Evolutionary conservation across 2,329 filamentous ascomycete species (phyloP).

Genomic region (Microsporum ferrugineum): DNA sequence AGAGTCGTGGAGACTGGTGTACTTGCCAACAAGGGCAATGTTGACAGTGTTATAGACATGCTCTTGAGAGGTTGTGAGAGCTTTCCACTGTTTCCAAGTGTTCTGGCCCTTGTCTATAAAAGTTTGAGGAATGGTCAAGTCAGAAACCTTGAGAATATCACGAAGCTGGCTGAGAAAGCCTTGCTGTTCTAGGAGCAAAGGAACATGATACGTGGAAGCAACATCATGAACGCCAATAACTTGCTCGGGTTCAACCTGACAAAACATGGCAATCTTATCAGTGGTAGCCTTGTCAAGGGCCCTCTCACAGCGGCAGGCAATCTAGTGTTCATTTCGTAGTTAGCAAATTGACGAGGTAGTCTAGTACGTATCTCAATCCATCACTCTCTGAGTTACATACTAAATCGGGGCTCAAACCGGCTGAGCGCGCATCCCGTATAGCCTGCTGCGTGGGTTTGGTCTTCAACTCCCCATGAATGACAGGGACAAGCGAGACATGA

Average conservation of each 20-base stretch:
- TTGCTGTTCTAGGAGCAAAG: conserved; percentile 78
- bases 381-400: conserved; percentile 31
- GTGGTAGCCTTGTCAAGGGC: conserved; percentile 63
- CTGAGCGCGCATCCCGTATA: conserved; percentile 70
- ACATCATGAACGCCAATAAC: conserved; percentile 83
- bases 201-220: conserved; percentile 84
- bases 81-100: conserved; percentile 73
- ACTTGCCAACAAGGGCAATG: conserved; percentile 89
- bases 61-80: conserved; percentile 55
- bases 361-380: not conserved
- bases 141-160: conserved; percentile 53
- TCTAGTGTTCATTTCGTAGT: conserved; percentile 37
- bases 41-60: conserved; percentile 57
- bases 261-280: conserved; percentile 78
- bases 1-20: conserved; percentile 70
- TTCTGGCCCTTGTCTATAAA: conserved; percentile 51
- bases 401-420: conserved; percentile 61
- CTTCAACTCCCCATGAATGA: conserved; percentile 68
- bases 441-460: conserved; percentile 94
- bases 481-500: conserved; percentile 76
- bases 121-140: conserved; percentile 41
- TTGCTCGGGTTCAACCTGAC: conserved; percentile 74
- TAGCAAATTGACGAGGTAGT: conserved; percentile 7
- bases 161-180: conserved; percentile 58
- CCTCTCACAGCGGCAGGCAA: conserved; percentile 81